Base-by-base conservation (phyloP, 495 filamentous ascomycete genomes). In the Staphylotrichum longicolle region DNA sequence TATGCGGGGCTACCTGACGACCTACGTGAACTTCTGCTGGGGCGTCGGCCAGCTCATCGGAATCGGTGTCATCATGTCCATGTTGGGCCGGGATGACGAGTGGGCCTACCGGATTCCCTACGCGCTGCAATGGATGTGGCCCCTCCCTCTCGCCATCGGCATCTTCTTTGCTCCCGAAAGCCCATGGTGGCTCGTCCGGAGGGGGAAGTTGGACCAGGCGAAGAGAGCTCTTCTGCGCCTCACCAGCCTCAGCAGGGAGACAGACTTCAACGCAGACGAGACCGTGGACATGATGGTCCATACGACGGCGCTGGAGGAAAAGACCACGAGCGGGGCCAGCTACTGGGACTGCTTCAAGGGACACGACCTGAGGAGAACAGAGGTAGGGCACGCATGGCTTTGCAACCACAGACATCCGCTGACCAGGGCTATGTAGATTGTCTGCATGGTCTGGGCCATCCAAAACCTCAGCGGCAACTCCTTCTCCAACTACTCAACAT, bases 111-210 rank as follows among this genome's bases (percentile, higher is more conserved):
- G 85, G 34, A 80, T 83, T 40, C 85, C 85, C 12, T 91, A 90
- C 63, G 85, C 84, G 4, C 69, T 91, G 7, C 90, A 94, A 73
- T 94, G 90, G 90, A 88, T 94, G 82, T 94, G 89, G 88, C 89
- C 90, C 0, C 68, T 88, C 5, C 89, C 89, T 3, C 78, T 94
- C 6, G 82, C 88, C 57, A 77, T 91, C 61, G 88, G 86, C 32
- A 86, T 91, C 59, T 79, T 76, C 53, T 81, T 90, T 30, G 88
- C 88, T 0, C 90, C 90, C 4, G 90, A 94, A 71, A 86, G 82
- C 1, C 90, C 90, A 0, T 93, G 88, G 89, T 93, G 90, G 89
- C 81, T 91, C 20, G 87, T 93, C 52, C 83, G 89, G 8, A 87
- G 82, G 66, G 88, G 87, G 5, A 81, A 80, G 37, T 77, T 83